Conservation (phyloP, 2,329 filamentous ascomycete genomes). For the Paradendryphiella salina region DNA sequence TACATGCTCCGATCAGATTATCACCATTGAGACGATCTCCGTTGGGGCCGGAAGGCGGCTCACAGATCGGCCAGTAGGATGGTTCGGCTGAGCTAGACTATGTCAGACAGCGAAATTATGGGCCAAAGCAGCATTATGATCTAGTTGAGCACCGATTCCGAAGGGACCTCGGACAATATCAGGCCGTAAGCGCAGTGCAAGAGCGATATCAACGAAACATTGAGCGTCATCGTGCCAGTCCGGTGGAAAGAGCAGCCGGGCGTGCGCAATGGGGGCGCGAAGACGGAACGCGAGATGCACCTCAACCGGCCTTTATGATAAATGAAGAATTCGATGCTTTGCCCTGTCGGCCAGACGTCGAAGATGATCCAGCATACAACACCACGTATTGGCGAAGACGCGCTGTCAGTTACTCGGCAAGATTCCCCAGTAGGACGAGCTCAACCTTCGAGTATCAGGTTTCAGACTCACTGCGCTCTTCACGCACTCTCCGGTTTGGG, state of each 20-base stretch:
- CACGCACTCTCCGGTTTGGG: not conserved
- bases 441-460: not conserved
- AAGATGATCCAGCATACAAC: slow-evolving; percentile 1
- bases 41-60: not conserved
- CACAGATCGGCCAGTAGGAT: not conserved
- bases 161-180: no score
- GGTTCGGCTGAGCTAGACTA: not conserved
- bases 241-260: not conserved
- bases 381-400: not conserved
- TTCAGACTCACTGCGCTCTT: not conserved
- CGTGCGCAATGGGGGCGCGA: not conserved
- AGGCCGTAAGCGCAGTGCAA: no score
- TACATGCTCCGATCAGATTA: not conserved
- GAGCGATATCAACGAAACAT: not conserved
- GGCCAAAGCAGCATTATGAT: no score
- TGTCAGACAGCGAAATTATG: not conserved
- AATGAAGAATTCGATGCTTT: slow-evolving; percentile 5
- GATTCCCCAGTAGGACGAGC: not conserved
- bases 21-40: not conserved
- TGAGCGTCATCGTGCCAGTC: not conserved
- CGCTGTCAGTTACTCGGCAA: not conserved
- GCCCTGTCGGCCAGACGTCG: slow-evolving; percentile 4
- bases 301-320: slow-evolving; percentile 2
- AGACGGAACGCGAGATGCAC: not conserved
- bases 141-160: no score